A percentile compares a stretch with the other conserved stretches of the same genome.
These are phyloP conservation scores for Candida coquimbonensis DNA, from an alignment of 805 yeast genomes.

Conservation along the genomic window DNA sequence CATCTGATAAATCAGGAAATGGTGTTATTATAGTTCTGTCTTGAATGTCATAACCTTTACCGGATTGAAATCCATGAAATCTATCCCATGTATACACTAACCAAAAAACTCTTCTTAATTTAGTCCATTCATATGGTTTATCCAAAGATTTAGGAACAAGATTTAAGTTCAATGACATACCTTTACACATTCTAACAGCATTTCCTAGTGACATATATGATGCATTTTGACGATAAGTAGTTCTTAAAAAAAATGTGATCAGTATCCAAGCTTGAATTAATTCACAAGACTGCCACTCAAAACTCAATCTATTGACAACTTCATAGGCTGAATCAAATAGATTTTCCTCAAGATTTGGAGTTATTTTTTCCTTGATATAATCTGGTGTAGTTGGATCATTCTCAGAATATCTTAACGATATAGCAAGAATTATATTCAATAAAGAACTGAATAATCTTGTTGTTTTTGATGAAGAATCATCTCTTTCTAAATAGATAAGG, in stretches of 20 bases:
- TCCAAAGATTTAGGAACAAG: slow-evolving; percentile 20
- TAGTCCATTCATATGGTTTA: slow-evolving; percentile 31
- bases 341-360: slow-evolving; percentile 30
- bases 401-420: slow-evolving; percentile 46
- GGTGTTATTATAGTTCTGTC: slow-evolving; percentile 31
- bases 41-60: slow-evolving; percentile 33
- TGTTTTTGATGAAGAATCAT: slow-evolving; percentile 12
- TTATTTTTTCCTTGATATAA: slow-evolving; percentile 14
- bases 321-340: slow-evolving; percentile 35
- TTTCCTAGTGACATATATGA: slow-evolving; percentile 34
- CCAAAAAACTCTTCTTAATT: slow-evolving; percentile 50
- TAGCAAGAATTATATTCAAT: slow-evolving; percentile 40
- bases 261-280: slow-evolving; percentile 45
- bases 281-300: slow-evolving; percentile 48
- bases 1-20: slow-evolving; percentile 19
- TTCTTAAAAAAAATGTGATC: slow-evolving; percentile 36
- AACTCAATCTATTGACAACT: slow-evolving; percentile 32
- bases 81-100: slow-evolving; percentile 47
- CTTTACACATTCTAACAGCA: slow-evolving; percentile 36
- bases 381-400: slow-evolving; percentile 15
- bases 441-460: slow-evolving; percentile 47
- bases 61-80: slow-evolving; percentile 44
- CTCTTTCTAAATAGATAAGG: slow-evolving; percentile 27
- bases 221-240: slow-evolving; percentile 38
- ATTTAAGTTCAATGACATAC: slow-evolving; percentile 36